Conservation (phyloP, 495 filamentous ascomycete species). For the Lentithecium fluviatile region DNA sequence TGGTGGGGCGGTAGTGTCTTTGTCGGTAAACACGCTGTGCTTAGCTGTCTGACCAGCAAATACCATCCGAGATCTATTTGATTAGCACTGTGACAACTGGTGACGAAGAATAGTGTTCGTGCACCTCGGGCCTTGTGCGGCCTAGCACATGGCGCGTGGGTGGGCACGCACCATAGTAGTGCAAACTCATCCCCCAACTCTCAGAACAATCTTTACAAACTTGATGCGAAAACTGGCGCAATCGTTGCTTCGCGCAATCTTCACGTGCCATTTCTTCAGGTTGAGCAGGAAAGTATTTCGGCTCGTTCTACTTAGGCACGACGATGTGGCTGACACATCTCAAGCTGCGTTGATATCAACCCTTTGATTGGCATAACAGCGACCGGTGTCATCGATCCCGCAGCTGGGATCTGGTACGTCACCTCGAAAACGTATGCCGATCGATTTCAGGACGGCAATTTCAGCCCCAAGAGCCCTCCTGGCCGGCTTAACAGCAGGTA, state of each 20-base stretch:
- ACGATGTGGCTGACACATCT: neutral
- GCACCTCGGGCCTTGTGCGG: too few species aligned
- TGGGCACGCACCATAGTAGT: too few species aligned
- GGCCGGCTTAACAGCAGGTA: slow-evolving; percentile 36
- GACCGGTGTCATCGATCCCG: slow-evolving; percentile 51
- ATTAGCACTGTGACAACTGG: too few species aligned
- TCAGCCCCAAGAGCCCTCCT: slow-evolving; percentile 15
- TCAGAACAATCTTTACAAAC: slow-evolving; percentile 49
- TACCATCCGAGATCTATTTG: too few species aligned
- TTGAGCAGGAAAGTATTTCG: slow-evolving; percentile 39
- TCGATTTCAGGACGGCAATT: slow-evolving; percentile 15
- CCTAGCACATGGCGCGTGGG: too few species aligned
- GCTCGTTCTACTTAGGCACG: too few species aligned
- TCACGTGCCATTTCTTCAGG: slow-evolving; percentile 48
- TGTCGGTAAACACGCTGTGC: too few species aligned
- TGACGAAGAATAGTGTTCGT: too few species aligned
- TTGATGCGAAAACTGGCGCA: slow-evolving; percentile 50
- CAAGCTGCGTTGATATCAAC: slow-evolving; percentile 51
- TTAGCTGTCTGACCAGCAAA: too few species aligned
- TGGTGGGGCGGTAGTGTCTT: too few species aligned
- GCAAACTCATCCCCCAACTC: too few species aligned
- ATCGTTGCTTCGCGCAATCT: slow-evolving; percentile 46
- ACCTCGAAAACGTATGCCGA: slow-evolving; percentile 47
- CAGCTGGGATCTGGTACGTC: slow-evolving; percentile 47
- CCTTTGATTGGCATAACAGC: slow-evolving; percentile 49